Evolutionary conservation across 352 stramenopile species (phyloP), one percentile per base, ranked within the genome.

Genomic region (Peronospora tabacina): DNA sequence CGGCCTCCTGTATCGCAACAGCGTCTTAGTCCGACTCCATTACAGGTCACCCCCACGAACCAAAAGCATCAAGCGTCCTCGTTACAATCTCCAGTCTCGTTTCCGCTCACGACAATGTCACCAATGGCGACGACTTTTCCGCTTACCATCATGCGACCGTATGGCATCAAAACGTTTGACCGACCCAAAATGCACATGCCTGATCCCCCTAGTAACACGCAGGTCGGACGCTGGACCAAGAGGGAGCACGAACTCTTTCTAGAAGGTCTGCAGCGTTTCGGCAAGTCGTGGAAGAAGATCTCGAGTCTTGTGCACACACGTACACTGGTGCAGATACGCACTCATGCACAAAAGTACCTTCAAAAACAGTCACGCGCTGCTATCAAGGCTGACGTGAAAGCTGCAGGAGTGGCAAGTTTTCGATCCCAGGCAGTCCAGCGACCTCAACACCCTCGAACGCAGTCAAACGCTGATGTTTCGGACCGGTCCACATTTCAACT

Each of bases 331-430:
- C 96, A 99, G 60, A 98, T 98, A 59, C 88, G 95, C 9, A 97
- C 86, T 3, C 95, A 98, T 51, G 95, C 95, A 0, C 95, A 98
- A 70, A 98, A 98, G 54, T 98, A 98, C 61, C 61, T 95, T 15
- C 85, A 93, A 51, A 95, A 94, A 63, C 79, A 91, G 46, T 76
- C 56, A 44, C 85, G 80, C 20, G 63, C 63, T 13, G 63, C 74
- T 0, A 57, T 82, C 39, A 83, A 85, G 36, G 58, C 58, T 1
- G 56, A 60, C 1, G 55, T 49, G 2, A 70, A 63, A 13, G 61
- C 58, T 8, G 55, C 49, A 8, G 45, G 50, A 33, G 24, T 34
- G 3, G 34, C 30, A 17, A 11, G 16, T 7, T 47, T n/a, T 19
- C 24, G 16, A n/a, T 20, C 26, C 11, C 28, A 40, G 7, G 16